Percentiles rank a stretch among this genome's conserved stretches.
Evolutionary conservation across 305 asterid genomes (phyloP).

Genomic region (Solanum hybrid): DNA sequence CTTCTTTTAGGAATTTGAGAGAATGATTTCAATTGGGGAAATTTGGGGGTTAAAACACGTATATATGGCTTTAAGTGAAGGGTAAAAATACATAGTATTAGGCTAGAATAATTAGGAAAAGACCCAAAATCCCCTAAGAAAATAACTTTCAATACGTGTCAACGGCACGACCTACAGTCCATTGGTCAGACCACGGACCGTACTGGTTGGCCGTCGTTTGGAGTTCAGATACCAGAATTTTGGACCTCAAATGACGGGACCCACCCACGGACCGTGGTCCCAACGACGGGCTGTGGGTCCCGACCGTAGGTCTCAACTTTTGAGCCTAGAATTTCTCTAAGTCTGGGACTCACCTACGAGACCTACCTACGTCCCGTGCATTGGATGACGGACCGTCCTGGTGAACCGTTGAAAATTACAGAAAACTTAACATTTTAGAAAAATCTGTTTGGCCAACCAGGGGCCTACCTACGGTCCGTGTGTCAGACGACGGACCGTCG

Average conservation of each 20-base stretch:
- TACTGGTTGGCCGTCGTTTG: not conserved
- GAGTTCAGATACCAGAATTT: not conserved
- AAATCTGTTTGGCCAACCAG: not conserved
- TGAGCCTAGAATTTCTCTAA: not conserved
- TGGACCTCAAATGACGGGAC: not conserved
- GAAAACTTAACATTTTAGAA: not conserved
- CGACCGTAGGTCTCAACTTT: not conserved
- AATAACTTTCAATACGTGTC: not conserved
- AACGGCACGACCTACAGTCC: not conserved
- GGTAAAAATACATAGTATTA: not conserved
- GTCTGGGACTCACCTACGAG: not conserved
- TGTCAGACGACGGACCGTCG: not conserved
- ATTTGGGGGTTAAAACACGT: not conserved
- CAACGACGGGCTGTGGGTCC: not conserved
- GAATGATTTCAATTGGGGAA: not conserved
- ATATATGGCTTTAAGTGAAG: not conserved
- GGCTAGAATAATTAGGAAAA: not conserved
- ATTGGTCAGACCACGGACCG: not conserved
- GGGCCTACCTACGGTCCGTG: not conserved
- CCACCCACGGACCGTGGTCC: not conserved
- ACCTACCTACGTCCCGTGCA: not conserved
- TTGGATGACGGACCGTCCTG: not conserved
- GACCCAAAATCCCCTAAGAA: not conserved
- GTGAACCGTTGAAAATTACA: not conserved
- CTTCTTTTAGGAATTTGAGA: not conserved